Evolutionary conservation across 371 early-diverging fungal genomes (phyloP).

Genomic region (Rhizopus microsporus): DNA sequence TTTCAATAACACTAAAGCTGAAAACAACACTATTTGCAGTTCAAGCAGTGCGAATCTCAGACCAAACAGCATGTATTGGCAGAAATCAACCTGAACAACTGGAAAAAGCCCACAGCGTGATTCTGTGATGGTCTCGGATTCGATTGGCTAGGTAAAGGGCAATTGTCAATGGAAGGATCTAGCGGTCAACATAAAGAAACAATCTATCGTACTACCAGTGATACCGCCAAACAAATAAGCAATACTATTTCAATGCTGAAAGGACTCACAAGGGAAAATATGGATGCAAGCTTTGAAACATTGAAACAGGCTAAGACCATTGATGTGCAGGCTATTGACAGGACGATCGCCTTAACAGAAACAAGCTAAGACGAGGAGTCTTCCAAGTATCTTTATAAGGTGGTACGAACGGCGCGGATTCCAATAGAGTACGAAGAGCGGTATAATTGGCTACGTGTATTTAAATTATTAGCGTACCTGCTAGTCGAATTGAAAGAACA

Average conservation of each 20-base stretch:
- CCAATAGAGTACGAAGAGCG: slow-evolving; percentile 23
- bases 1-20: too few relatives aligned
- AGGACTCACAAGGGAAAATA: slow-evolving; percentile 21
- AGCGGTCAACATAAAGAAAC: slow-evolving; percentile 19
- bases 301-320: slow-evolving; percentile 21
- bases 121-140: slow-evolving; percentile 18
- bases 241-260: slow-evolving; percentile 20
- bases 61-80: slow-evolving; percentile 14
- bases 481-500: slow-evolving; percentile 24
- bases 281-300: slow-evolving; percentile 22
- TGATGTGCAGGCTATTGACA: slow-evolving; percentile 24
- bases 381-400: slow-evolving; percentile 22
- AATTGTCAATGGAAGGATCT: slow-evolving; percentile 22
- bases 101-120: slow-evolving; percentile 9
- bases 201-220: slow-evolving; percentile 18
- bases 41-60: slow-evolving; percentile 16
- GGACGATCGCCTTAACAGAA: slow-evolving; percentile 22
- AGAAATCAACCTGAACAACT: slow-evolving; percentile 8
- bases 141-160: slow-evolving; percentile 10
- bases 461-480: slow-evolving; percentile 23
- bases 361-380: slow-evolving; percentile 24
- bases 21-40: slow-evolving; percentile 5
- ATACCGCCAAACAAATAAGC: slow-evolving; percentile 21
- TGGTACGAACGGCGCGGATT: slow-evolving; percentile 22
- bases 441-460: slow-evolving; percentile 19